Evolutionary conservation across 441 rosid genomes (phyloP).

Genomic region (Francoa sonchifolia): DNA sequence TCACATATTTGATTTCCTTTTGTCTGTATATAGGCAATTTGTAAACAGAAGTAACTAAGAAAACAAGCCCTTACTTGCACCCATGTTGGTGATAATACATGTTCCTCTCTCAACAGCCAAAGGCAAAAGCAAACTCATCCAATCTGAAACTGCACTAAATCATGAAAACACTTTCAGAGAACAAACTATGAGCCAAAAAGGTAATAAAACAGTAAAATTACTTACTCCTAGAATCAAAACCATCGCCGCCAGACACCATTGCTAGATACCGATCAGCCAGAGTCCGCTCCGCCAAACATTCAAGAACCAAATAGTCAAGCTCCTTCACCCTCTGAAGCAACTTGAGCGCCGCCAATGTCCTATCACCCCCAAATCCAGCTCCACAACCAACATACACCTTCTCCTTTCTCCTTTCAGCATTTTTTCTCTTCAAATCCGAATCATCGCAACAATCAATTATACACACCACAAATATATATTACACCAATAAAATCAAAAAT

Average conservation of each 20-base stretch:
- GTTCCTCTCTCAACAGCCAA: constrained; percentile 58
- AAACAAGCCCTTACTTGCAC: constrained; percentile 47
- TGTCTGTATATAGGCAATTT: too few relatives aligned
- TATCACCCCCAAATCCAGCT: constrained; percentile 86
- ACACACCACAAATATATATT: neutral
- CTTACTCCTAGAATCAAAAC: constrained; percentile 64
- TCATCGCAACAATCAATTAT: too few relatives aligned
- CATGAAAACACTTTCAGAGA: neutral
- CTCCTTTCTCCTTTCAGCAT: constrained; percentile 42
- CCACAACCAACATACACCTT: constrained; percentile 76
- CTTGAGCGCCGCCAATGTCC: constrained; percentile 68
- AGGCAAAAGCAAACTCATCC: constrained; percentile 74
- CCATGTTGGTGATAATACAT: constrained; percentile 86
- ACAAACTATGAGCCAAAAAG: too few relatives aligned
- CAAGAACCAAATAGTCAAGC: constrained; percentile 77
- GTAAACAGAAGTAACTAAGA: too few relatives aligned
- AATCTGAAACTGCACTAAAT: constrained; percentile 44
- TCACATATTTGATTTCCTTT: too few relatives aligned
- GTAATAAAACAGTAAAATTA: neutral
- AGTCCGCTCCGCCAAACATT: constrained; percentile 91
- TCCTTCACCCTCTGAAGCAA: constrained; percentile 55
- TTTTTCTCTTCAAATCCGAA: constrained; percentile 41
- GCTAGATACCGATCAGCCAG: constrained; percentile 65
- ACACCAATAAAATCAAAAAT: neutral
- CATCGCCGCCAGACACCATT: constrained; percentile 49